phyloP scores from a whole-genome alignment of 2,329 filamentous ascomycete species.

The Sclerotinia borealis region DNA sequence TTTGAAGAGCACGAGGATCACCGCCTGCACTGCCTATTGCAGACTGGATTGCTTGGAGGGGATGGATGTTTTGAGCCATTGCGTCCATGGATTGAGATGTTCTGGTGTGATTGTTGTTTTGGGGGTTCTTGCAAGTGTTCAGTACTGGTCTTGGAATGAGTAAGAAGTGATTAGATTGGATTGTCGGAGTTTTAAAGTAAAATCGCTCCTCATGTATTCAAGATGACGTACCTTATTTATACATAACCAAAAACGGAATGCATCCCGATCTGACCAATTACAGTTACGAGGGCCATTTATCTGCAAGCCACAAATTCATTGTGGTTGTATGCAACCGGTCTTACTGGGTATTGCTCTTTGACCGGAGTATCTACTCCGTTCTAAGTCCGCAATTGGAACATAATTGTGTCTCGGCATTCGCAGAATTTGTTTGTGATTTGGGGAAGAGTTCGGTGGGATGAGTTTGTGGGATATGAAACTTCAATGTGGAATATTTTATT shows the following conservation, averaged over 20 bases:
- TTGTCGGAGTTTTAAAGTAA: too few species aligned
- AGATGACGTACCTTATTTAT: not conserved
- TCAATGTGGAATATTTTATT: too few species aligned
- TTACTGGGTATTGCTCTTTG: too few species aligned
- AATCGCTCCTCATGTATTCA: too few species aligned
- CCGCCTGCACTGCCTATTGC: conserved; percentile 4
- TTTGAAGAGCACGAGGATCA: conserved; percentile 9
- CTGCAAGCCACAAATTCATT: too few species aligned
- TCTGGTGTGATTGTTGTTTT: not conserved
- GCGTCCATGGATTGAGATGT: not conserved
- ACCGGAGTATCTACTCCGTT: not conserved
- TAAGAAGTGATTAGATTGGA: not conserved
- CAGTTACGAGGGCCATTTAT: not conserved
- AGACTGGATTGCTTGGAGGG: conserved; percentile 11
- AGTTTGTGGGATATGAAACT: too few species aligned
- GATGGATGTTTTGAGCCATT: conserved; percentile 15
- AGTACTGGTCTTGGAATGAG: not conserved
- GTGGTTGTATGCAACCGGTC: too few species aligned
- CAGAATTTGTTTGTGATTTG: too few species aligned
- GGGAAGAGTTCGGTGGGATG: too few species aligned
- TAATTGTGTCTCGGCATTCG: too few species aligned
- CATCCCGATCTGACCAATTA: not conserved
- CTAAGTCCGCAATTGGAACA: too few species aligned
- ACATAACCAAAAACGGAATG: not conserved
- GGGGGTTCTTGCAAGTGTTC: not conserved